Evolutionary conservation across 345 rosid genomes (phyloP).

Genomic region (Psidium friedrichsthalianum): DNA sequence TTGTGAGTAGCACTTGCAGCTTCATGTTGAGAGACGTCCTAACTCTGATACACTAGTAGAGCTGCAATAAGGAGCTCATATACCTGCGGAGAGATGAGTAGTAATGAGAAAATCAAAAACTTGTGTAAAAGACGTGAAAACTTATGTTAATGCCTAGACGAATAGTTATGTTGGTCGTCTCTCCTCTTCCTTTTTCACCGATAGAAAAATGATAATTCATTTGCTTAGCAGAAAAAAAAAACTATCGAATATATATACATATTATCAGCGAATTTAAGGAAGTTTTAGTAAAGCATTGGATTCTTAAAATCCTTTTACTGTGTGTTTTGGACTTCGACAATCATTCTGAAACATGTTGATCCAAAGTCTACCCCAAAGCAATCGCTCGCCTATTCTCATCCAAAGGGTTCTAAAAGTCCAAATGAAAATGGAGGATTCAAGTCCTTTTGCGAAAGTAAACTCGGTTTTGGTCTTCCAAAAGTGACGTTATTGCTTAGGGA

Average conservation of each 20-base stretch:
- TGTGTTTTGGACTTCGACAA: background rate
- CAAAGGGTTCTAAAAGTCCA: background rate
- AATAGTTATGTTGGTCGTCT: background rate
- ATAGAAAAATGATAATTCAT: background rate
- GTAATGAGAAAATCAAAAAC: background rate
- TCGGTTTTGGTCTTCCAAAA: background rate
- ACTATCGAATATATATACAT: background rate
- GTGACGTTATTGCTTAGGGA: background rate
- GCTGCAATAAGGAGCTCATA: background rate
- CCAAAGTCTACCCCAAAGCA: background rate
- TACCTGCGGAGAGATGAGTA: background rate
- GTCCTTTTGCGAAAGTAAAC: background rate
- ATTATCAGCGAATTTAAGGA: background rate
- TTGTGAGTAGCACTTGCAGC: rapidly evolving
- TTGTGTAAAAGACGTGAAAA: background rate
- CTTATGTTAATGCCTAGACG: background rate
- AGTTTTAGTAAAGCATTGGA: background rate
- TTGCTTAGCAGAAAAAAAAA: background rate
- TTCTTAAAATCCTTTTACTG: background rate
- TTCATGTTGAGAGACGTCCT: background rate
- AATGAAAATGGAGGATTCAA: background rate
- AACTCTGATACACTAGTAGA: background rate
- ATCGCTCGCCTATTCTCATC: background rate
- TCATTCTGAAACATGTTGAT: background rate
- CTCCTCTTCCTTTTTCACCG: background rate